Evolutionary conservation across 331 rosid genomes (phyloP).

Genomic region (Malus hybrid): DNA sequence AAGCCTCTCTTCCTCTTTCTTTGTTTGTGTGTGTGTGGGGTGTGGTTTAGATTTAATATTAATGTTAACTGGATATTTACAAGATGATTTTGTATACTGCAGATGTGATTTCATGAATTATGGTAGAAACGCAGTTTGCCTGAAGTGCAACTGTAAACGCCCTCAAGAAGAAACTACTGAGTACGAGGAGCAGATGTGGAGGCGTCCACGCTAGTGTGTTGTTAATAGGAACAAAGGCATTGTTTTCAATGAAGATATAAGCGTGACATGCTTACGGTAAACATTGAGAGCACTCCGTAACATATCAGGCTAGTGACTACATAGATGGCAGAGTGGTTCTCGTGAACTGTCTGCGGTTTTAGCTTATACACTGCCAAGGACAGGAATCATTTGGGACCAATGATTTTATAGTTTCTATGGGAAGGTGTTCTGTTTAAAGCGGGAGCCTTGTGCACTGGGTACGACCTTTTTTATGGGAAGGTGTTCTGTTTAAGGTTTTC

Average conservation of each 20-base stretch:
- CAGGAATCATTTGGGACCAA: neutral
- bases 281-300: neutral
- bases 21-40: neutral
- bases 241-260: neutral
- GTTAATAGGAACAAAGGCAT: neutral
- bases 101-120: constrained; percentile 74
- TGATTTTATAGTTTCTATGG: neutral
- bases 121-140: constrained; percentile 43
- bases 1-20: constrained; percentile 23
- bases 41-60: neutral
- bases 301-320: neutral
- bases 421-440: neutral
- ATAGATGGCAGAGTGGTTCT: neutral
- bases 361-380: neutral
- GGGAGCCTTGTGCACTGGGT: too few species aligned
- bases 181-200: constrained; percentile 47
- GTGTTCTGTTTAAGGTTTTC: neutral
- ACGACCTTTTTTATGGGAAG: neutral
- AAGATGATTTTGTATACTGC: constrained; percentile 7
- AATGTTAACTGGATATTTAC: neutral
- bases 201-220: constrained; percentile 17
- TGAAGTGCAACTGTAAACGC: constrained; percentile 52
- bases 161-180: constrained; percentile 20
- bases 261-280: neutral
- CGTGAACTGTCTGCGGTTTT: neutral